Evolutionary conservation across 139 green algal species (phyloP).

Genomic region (Yamagishiella unicocca): DNA sequence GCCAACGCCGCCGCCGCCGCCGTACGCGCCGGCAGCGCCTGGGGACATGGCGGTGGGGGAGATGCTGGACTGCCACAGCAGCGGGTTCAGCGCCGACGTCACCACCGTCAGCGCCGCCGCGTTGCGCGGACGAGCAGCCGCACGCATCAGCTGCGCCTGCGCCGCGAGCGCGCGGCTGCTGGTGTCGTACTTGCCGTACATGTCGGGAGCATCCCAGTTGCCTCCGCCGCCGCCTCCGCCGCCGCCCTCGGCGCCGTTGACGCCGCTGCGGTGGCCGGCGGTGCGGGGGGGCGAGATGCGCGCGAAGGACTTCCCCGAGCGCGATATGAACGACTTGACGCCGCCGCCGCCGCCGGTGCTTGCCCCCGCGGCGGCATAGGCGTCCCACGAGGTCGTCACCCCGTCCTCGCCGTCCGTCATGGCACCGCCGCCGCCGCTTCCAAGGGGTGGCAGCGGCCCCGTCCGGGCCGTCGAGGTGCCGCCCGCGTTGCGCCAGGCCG

Average conservation of each 20-base stretch:
- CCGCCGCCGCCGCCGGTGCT: too few relatives aligned
- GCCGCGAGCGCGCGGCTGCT: constrained; percentile 38
- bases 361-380: neutral
- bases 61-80: constrained; percentile 7
- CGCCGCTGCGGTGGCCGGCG: neutral
- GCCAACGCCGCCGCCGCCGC: neutral
- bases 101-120: neutral
- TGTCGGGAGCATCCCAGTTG: neutral
- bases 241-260: neutral
- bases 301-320: neutral
- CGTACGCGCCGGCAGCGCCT: too few relatives aligned
- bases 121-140: neutral
- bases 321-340: neutral
- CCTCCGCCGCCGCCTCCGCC: neutral
- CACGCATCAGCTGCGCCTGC: constrained; percentile 32
- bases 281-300: constrained; percentile 2
- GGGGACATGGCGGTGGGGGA: neutral
- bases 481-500: neutral
- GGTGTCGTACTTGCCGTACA: constrained; percentile 35
- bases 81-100: constrained; percentile 24
- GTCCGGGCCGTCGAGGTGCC: too few relatives aligned
- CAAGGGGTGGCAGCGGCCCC: neutral
- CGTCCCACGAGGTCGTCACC: neutral
- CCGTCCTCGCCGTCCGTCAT: constrained; percentile 1
- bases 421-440: neutral